phyloP scores from a whole-genome alignment of 192 early-diverging fungal genomes.

The Mortierella claussenii region DNA sequence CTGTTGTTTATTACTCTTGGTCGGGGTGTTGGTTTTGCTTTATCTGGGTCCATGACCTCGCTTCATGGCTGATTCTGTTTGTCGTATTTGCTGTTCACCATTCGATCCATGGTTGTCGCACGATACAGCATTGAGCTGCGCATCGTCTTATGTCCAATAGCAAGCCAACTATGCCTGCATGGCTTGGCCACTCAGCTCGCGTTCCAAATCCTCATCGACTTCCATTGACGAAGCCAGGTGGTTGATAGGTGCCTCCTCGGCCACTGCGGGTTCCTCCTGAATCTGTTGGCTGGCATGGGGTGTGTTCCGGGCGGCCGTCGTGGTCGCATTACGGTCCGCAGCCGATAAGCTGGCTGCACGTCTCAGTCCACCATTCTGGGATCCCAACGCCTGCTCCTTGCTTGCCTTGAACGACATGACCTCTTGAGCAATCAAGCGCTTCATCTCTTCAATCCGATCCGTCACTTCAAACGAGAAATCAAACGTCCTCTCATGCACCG shows the following conservation, averaged over 20 bases:
- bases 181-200: constrained; percentile 60
- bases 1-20: no score
- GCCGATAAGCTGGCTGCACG: constrained; percentile 56
- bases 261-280: constrained; percentile 55
- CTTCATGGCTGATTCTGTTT: no score
- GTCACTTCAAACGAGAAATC: constrained; percentile 88
- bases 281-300: constrained; percentile 57
- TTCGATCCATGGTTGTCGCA: no score
- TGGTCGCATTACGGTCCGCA: constrained; percentile 56
- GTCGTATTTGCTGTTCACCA: no score
- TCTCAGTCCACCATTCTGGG: constrained; percentile 30
- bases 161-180: constrained; percentile 52
- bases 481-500: constrained; percentile 72
- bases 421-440: constrained; percentile 84
- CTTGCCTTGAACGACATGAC: constrained; percentile 81
- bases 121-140: no score
- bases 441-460: constrained; percentile 84
- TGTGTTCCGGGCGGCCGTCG: constrained; percentile 48
- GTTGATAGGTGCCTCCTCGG: constrained; percentile 41
- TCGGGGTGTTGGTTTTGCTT: no score
- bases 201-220: constrained; percentile 64
- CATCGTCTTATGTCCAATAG: no score
- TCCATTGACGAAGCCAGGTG: constrained; percentile 57
- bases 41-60: no score
- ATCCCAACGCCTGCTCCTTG: constrained; percentile 60